Evolutionary conservation across 371 early-diverging fungal species (phyloP).

Genomic region (Mortierella sp.): DNA sequence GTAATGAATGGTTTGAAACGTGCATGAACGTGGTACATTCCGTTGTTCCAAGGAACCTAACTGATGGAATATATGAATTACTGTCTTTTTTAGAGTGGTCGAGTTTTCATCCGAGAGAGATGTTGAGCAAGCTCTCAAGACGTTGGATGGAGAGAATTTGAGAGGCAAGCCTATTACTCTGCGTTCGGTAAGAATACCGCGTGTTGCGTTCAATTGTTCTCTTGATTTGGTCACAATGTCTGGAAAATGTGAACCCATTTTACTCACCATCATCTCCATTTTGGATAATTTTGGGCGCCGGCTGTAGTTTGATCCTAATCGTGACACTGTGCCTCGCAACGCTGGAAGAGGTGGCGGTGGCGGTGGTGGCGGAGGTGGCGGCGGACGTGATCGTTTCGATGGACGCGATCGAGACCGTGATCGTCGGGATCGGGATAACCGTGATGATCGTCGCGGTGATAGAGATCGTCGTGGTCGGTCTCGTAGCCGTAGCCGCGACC

Average conservation of each 20-base stretch:
- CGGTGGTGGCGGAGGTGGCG: constrained; percentile 43
- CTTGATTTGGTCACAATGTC: neutral
- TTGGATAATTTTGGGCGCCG: too few relatives aligned
- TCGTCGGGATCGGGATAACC: constrained; percentile 11
- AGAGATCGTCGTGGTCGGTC: constrained; percentile 20
- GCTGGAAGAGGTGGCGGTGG: constrained; percentile 47
- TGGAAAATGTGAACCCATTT: neutral
- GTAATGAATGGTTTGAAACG: constrained; percentile 59
- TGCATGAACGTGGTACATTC: too few relatives aligned
- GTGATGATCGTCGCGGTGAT: constrained; percentile 22
- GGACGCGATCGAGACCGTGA: constrained; percentile 14
- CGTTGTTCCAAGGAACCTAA: too few relatives aligned
- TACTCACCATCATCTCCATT: neutral
- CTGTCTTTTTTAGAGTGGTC: constrained; percentile 71
- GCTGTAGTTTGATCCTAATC: constrained; percentile 30
- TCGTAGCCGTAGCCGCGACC: constrained; percentile 16
- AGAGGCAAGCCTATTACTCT: constrained; percentile 81
- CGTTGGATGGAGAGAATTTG: constrained; percentile 87
- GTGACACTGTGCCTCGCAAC: constrained; percentile 54
- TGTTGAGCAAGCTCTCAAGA: constrained; percentile 85
- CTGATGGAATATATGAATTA: neutral
- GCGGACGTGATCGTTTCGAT: constrained; percentile 43
- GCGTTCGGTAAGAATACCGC: constrained; percentile 68
- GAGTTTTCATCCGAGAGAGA: constrained; percentile 84
- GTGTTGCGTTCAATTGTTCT: neutral